A percentile compares a stretch with the other conserved stretches of the same genome.
Evolutionary conservation across 352 stramenopile species (phyloP).

Genomic region (Pythium sp.): DNA sequence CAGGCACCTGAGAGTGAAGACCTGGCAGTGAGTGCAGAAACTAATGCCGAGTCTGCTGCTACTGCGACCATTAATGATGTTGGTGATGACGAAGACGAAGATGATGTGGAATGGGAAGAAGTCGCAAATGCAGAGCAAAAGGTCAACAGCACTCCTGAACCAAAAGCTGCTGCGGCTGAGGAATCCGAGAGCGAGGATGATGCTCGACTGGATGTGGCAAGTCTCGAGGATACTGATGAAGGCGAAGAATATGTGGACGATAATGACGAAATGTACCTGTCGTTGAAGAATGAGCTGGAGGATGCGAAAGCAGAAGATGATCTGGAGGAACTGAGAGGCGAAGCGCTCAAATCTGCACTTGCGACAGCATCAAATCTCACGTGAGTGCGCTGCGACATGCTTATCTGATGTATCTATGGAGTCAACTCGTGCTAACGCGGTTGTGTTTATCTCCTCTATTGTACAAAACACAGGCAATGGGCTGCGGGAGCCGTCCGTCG

Average conservation of each 20-base stretch:
- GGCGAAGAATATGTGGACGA: constrained; percentile 14
- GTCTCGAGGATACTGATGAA: constrained; percentile 15
- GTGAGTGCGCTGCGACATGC: constrained; percentile 23
- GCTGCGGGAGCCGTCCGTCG: constrained; percentile 72
- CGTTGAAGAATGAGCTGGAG: constrained; percentile 66
- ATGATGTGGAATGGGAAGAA: constrained; percentile 55
- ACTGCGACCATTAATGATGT: not conserved
- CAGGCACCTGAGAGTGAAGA: not conserved
- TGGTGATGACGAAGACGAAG: constrained; percentile 25
- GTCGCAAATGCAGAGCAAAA: constrained; percentile 10
- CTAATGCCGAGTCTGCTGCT: not conserved
- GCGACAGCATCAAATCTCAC: constrained; percentile 83
- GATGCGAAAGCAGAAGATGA: constrained; percentile 69
- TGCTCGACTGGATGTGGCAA: not conserved
- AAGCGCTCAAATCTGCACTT: constrained; percentile 77
- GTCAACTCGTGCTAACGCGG: not conserved
- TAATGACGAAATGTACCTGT: constrained; percentile 47
- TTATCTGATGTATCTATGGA: not conserved
- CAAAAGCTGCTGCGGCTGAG: no score
- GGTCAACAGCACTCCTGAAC: not conserved
- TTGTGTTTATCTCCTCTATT: not conserved
- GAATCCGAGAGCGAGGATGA: constrained; percentile 4
- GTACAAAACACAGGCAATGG: constrained; percentile 56
- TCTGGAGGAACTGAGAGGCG: constrained; percentile 52
- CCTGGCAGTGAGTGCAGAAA: not conserved